Conservation (phyloP, 495 filamentous ascomycete genomes). For the Neurospora sp. region DNA sequence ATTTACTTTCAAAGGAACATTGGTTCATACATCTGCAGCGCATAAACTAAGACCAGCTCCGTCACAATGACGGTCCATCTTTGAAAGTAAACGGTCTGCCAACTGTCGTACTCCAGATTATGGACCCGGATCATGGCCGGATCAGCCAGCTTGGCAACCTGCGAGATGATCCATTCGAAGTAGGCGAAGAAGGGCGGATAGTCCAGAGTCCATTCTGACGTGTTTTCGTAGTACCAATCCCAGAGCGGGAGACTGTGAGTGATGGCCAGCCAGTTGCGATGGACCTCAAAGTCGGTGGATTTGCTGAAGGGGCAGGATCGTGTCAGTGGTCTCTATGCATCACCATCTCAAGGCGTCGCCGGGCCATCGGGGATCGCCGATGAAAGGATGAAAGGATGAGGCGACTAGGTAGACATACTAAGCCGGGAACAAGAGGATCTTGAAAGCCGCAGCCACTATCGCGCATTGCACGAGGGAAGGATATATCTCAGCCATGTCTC, state of each 20-base stretch:
- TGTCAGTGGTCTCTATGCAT: slow-evolving; percentile 1
- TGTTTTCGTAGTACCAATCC: slow-evolving; percentile 95
- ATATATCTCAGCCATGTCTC: slow-evolving; percentile 68
- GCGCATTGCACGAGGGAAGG: slow-evolving; percentile 82
- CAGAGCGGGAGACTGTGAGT: slow-evolving; percentile 78
- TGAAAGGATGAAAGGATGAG: not conserved
- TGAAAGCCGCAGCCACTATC: slow-evolving; percentile 78
- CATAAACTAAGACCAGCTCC: slow-evolving; percentile 74
- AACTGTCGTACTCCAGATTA: slow-evolving; percentile 75
- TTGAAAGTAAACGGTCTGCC: slow-evolving; percentile 91
- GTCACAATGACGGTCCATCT: slow-evolving; percentile 76
- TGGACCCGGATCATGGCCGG: slow-evolving; percentile 73
- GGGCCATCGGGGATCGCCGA: not conserved
- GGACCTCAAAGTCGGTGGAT: slow-evolving; percentile 98
- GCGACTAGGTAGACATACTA: slow-evolving; percentile 55
- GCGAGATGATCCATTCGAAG: slow-evolving; percentile 90
- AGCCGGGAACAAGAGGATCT: slow-evolving; percentile 87
- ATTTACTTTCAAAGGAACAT: not conserved
- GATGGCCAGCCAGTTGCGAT: slow-evolving; percentile 95
- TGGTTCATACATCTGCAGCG: slow-evolving; percentile 58
- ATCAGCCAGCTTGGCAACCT: slow-evolving; percentile 64
- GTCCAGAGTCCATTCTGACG: slow-evolving; percentile 97
- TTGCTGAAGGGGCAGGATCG: slow-evolving; percentile 47
- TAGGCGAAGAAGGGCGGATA: slow-evolving; percentile 97
- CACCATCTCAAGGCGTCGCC: not conserved